Evolutionary conservation across 2,329 filamentous ascomycete species (phyloP).

Genomic region (Sporothrix pallida): DNA sequence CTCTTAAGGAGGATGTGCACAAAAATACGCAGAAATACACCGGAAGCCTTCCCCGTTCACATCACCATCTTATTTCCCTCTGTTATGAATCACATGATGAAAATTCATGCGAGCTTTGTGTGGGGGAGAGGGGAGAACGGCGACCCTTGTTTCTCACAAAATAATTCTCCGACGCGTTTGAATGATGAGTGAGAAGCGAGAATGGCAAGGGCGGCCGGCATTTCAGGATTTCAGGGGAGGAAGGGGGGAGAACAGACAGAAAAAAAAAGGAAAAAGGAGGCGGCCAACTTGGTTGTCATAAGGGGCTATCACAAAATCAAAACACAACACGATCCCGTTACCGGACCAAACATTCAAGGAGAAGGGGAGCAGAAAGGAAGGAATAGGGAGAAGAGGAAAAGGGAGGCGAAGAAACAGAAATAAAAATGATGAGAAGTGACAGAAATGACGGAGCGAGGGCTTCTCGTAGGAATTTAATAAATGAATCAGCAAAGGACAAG

Average conservation of each 20-base stretch:
- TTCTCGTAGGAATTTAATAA: too few relatives aligned
- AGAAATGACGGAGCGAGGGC: background rate
- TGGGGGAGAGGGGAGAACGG: background rate
- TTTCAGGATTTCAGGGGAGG: background rate
- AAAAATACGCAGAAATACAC: background rate
- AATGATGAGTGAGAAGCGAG: background rate
- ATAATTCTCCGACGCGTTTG: background rate
- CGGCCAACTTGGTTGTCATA: background rate
- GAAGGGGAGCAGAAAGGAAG: background rate
- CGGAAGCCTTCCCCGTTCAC: slow-evolving; percentile 1
- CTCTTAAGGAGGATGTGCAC: too few relatives aligned
- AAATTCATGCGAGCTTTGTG: slow-evolving; percentile 15
- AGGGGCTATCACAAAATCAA: slow-evolving; percentile 14
- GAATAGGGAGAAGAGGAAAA: background rate
- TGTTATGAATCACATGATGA: slow-evolving; percentile 30
- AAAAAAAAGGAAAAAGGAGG: background rate
- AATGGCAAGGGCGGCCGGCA: background rate
- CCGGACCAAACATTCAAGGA: background rate
- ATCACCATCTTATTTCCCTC: background rate
- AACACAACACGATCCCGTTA: slow-evolving; percentile 7
- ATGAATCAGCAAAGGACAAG: background rate
- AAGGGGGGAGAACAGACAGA: background rate
- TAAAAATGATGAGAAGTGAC: background rate
- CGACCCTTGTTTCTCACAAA: background rate
- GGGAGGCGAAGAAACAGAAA: background rate